These are phyloP conservation scores for Amborella trichopoda DNA, from an alignment of 164 flowering plant species.

Conservation along the genomic window DNA sequence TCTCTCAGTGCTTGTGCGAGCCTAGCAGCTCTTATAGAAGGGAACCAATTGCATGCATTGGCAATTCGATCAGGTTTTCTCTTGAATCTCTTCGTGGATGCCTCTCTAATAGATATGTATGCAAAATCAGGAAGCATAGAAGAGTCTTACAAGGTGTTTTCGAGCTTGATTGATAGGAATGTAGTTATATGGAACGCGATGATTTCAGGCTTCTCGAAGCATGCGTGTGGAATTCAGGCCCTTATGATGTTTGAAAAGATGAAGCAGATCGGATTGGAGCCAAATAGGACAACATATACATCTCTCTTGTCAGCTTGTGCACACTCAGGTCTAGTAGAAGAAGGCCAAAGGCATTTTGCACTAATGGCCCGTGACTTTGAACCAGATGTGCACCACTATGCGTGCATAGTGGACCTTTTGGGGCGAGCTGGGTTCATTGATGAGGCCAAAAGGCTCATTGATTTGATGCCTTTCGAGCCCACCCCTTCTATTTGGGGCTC, in stretches of 20 bases:
- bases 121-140: conserved; percentile 59
- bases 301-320: conserved; percentile 72
- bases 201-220: conserved; percentile 79
- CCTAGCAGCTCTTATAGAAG: conserved; percentile 60
- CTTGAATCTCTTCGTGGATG: conserved; percentile 34
- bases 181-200: conserved; percentile 67
- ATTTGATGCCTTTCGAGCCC: conserved; percentile 51
- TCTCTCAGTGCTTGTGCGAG: conserved; percentile 67
- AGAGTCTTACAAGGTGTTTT: conserved; percentile 52
- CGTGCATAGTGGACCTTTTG: conserved; percentile 81
- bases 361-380: conserved; percentile 33
- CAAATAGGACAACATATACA: conserved; percentile 59
- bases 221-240: conserved; percentile 44
- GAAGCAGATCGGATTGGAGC: conserved; percentile 54
- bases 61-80: conserved; percentile 38
- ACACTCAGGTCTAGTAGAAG: conserved; percentile 54
- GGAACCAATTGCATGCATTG: conserved; percentile 60
- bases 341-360: conserved; percentile 41
- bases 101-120: conserved; percentile 84
- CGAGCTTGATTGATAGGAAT: conserved; percentile 30
- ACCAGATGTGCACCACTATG: conserved; percentile 53
- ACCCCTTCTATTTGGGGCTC: conserved; percentile 88
- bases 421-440: conserved; percentile 48
- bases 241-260: conserved; percentile 73
- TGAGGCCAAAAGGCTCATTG: conserved; percentile 50